Conservation (phyloP, 495 filamentous ascomycete species). For the Aspergillus biplanus region DNA sequence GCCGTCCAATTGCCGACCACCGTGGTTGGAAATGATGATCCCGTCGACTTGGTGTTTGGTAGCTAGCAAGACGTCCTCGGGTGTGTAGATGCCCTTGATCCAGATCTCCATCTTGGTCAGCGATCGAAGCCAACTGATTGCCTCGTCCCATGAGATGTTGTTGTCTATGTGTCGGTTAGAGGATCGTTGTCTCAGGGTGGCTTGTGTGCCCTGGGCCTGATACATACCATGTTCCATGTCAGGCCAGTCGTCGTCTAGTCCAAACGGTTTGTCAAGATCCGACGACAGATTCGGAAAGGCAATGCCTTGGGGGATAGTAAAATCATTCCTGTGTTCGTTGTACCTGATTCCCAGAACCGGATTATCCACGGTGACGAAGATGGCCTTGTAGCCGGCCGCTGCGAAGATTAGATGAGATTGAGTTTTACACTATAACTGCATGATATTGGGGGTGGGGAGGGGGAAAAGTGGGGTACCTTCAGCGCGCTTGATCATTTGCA, state of each 20-base stretch:
- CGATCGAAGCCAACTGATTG: slow-evolving; percentile 83
- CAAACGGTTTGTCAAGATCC: not conserved
- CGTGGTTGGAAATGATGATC: slow-evolving; percentile 53
- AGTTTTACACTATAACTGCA: not conserved
- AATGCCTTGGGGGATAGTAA: slow-evolving; percentile 42
- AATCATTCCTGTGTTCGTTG: slow-evolving; percentile 51
- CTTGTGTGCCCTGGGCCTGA: no score
- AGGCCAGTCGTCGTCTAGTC: slow-evolving; percentile 27
- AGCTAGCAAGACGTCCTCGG: slow-evolving; percentile 54
- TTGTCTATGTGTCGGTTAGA: slow-evolving; percentile 61
- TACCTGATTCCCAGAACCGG: slow-evolving; percentile 73
- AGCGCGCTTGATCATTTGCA: slow-evolving; percentile 83
- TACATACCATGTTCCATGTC: slow-evolving; percentile 38
- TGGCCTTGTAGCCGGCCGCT: slow-evolving; percentile 81
- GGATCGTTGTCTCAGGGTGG: no score
- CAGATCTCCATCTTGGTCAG: slow-evolving; percentile 92
- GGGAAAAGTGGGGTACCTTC: slow-evolving; percentile 51
- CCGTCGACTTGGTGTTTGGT: slow-evolving; percentile 54
- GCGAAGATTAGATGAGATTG: not conserved
- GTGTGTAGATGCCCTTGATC: slow-evolving; percentile 83
- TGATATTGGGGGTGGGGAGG: not conserved
- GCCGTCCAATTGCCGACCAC: slow-evolving; percentile 49
- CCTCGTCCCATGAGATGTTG: slow-evolving; percentile 72
- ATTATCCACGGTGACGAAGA: slow-evolving; percentile 95
- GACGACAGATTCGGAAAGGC: slow-evolving; percentile 33